Evolutionary conservation across 768 basidiomycete species (phyloP), one percentile per base, ranked within the genome.

Genomic region (Ramaria sp.): DNA sequence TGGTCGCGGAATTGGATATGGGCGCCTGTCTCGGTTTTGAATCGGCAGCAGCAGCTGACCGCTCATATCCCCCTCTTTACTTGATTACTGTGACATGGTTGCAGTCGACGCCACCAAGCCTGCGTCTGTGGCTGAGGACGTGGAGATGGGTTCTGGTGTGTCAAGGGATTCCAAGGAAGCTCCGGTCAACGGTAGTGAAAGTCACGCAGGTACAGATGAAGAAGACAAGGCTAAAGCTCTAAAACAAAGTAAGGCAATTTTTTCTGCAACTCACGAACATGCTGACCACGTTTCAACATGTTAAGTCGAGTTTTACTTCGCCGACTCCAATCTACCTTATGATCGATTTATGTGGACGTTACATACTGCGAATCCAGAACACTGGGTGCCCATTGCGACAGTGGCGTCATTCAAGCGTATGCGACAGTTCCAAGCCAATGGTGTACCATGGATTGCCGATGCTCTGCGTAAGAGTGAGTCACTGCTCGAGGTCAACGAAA

Each of bases 311-410:
- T 97, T 96, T 71, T 96, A 97, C 75, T 93, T 98, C 71, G 88
- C 88, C 52, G 92, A 95, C 70, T 80, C 91, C n/a, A 96, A 97
- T 71, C 79, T 98, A 53, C 94, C 94, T 1, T 92, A 81, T 61
- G 90, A 92, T 77, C 92, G 91, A 72, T 96, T 93, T 76, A 91
- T 96, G 88, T 97, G 92, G 91, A 83, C 87, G 3, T 72, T 94
- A 48, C 83, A 95, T 68, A 81, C 83, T 24, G 83, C 86, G 60
- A 84, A 84, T 61, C 74, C 79, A 1, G 84, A 89, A 42, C 91
- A 96, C 64, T 98, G 92, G 92, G 81, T 97, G 5, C 84, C 93
- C 1, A 78, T 98, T 66, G 73, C 83, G 54, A 90, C 86, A 2
- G 81, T 98, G 57, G 78, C 87, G 6, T 93, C 91, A 7, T 98